Evolutionary conservation across 2,329 filamentous ascomycete species (phyloP), one percentile per base, ranked within the genome.

Genomic region (Ceratocystis destructans): DNA sequence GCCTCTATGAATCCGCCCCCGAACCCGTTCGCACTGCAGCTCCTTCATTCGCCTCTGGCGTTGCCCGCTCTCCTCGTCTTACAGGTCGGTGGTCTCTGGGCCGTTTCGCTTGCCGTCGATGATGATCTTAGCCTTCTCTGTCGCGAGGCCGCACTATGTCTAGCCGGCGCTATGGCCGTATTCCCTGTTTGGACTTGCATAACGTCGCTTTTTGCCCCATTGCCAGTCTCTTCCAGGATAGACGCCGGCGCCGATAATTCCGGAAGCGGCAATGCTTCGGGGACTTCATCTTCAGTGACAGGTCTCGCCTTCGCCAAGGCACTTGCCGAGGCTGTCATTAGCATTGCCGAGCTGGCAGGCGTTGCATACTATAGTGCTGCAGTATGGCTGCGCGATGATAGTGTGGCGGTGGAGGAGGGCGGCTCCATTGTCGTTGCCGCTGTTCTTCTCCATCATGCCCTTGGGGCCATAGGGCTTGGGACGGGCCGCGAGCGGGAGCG

Each of bases 151-250:
- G 64, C 66, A 4, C 50, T 68, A 3, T 65, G 63, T 41, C 64
- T 68, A 41, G 57, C 59, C 3, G 66, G 66, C 12, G 61, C 63
- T 4, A 64, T 68, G 66, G 64, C 66, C 2, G 63, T 68, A 20
- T 63, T 66, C 20, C 66, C 66, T 7, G 66, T 68, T 15, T 68
- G 66, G 66, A 63, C 64, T 1, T 68, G 59, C 7, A 63, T 68
- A 15, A 68, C 66, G 7, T 37, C 59, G 12, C 50, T 68, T 5
- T 45, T 61, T 33, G 37, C 53, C 1, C 48, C 41, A 15, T 1
- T 37, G 2, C 17, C 31, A 4, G 37, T 41, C 10, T 41, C 37
- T 8, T 41, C 37, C 10, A 1, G 37, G 3, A 10, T 5, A 41
- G 37, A 41, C 37, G 37, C 37, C 1, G 37, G 37, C 4, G 3